Conservation (phyloP, 139 green algal species). For the Monoraphidium neglectum region DNA sequence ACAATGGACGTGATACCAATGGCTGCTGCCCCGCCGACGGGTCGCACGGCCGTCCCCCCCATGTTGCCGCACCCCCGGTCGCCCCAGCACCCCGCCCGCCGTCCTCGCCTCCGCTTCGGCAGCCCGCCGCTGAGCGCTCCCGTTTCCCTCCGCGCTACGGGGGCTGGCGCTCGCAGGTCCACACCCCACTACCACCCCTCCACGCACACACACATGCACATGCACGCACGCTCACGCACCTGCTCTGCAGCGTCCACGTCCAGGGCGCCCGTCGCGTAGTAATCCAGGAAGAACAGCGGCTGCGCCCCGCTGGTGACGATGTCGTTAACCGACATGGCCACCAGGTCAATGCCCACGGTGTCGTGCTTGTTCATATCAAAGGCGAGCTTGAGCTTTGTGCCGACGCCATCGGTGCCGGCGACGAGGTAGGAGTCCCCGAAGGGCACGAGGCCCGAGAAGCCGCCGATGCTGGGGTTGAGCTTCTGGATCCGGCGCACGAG, state of each 20-base stretch:
- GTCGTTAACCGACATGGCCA: conserved; percentile 98
- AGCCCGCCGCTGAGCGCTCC: too few species aligned
- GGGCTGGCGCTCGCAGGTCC: too few species aligned
- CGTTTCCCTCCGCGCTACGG: too few species aligned
- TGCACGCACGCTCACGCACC: conserved; percentile 46
- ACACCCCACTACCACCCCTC: neutral
- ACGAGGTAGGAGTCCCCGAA: conserved; percentile 98
- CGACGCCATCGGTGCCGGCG: conserved; percentile 95
- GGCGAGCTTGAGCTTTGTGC: conserved; percentile 98
- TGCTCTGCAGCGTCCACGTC: conserved; percentile 94
- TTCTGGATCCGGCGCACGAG: conserved; percentile 93
- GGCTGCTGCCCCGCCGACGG: too few species aligned
- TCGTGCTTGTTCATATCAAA: conserved; percentile 97
- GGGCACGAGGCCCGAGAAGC: conserved; percentile 94
- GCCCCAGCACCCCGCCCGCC: too few species aligned
- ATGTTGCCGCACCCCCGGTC: too few species aligned
- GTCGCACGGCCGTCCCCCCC: too few species aligned
- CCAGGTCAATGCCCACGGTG: conserved; percentile 98
- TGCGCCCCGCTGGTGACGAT: conserved; percentile 94
- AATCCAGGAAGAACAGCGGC: conserved; percentile 99
- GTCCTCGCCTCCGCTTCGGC: too few species aligned
- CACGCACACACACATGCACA: neutral
- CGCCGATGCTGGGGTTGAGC: conserved; percentile 92
- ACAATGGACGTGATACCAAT: too few species aligned
- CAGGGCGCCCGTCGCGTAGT: conserved; percentile 92